phyloP scores from a whole-genome alignment of 2,329 filamentous ascomycete genomes.

The Dothiorella sarmentorum region DNA sequence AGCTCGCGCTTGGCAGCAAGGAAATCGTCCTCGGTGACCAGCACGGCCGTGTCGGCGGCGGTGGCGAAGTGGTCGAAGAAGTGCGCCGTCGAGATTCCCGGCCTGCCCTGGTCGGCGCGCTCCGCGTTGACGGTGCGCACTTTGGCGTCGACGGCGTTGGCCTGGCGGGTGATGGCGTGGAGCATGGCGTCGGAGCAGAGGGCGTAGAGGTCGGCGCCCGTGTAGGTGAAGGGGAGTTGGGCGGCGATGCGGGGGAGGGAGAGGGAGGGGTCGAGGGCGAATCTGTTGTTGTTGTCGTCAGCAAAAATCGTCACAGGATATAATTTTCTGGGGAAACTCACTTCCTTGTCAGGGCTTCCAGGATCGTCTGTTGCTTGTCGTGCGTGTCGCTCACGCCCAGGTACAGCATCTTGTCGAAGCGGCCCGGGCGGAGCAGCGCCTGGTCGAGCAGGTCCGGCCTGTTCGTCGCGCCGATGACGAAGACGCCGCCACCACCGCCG shows the following conservation, averaged over 20 bases:
- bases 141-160: conserved; percentile 77
- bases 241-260: conserved; percentile 73
- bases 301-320: conserved; percentile 6
- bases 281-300: conserved; percentile 50
- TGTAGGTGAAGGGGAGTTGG: conserved; percentile 88
- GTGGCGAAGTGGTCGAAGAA: conserved; percentile 93
- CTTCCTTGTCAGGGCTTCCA: conserved; percentile 94
- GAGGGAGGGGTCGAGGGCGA: conserved; percentile 75
- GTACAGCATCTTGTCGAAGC: conserved; percentile 99
- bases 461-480: conserved; percentile 96
- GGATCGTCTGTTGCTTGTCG: conserved; percentile 89
- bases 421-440: conserved; percentile 79
- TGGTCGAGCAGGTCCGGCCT: conserved; percentile 88
- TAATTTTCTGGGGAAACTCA: conserved; percentile 48
- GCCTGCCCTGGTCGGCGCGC: conserved; percentile 22
- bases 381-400: conserved; percentile 94
- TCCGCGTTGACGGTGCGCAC: conserved; percentile 65
- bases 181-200: conserved; percentile 98
- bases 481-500: conserved; percentile 74
- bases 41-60: conserved; percentile 76
- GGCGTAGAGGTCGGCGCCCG: conserved; percentile 94
- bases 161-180: conserved; percentile 92
- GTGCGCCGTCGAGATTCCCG: conserved; percentile 75
- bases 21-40: conserved; percentile 89
- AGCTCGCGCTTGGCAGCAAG: conserved; percentile 75